Evolutionary conservation across 345 rosid species (phyloP), one percentile per base, ranked within the genome.

Genomic region (Pseudoturritis turrita): DNA sequence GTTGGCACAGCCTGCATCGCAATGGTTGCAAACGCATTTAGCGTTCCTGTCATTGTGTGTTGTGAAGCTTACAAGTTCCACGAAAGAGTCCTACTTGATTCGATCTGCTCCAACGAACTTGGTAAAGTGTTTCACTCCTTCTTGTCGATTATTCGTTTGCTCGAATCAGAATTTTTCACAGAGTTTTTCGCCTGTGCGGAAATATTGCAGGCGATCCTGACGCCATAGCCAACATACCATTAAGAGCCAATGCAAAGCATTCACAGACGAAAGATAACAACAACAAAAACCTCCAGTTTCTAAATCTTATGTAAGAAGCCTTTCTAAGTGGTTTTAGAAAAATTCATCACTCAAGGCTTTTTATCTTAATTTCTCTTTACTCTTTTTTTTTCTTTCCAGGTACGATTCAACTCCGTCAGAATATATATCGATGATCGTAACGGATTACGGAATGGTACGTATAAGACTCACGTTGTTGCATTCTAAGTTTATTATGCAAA

Each of bases 31-130:
- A 77, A 90, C 58, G 86, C 85, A 29, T 88, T 82, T 54, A 79
- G 47, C 12, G 85, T 90, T 65, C 94, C 91, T 29, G 94, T 90
- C 17, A 78, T 90, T 60, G 82, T 90, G 17, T 90, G 91, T 36
- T 90, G 96, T 50, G 96, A 90, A 82, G 88, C 94, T 18, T 90
- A 90, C 73, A 90, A 90, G 77, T 90, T 90, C 80, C 94, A 90
- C 72, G 90, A 88, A 77, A 81, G 94, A 83, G 94, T 90, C 60
- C 83, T 88, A 56, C 87, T 90, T 57, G 96, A 90, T 79, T 90
- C 96, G 2, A 85, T 90, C 64, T 90, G 94, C 76, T 82, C 83
- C 50, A 88, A 90, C 55, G 94, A 90, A 76, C 83, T 90, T 71
- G 96, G 94, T 90, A 84, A 56, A 25, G 19, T 17, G n/a, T n/a